A percentile compares a stretch with the other conserved stretches of the same genome.
Conservation (phyloP, 257 asterid species). For the Perilla frutescens region DNA sequence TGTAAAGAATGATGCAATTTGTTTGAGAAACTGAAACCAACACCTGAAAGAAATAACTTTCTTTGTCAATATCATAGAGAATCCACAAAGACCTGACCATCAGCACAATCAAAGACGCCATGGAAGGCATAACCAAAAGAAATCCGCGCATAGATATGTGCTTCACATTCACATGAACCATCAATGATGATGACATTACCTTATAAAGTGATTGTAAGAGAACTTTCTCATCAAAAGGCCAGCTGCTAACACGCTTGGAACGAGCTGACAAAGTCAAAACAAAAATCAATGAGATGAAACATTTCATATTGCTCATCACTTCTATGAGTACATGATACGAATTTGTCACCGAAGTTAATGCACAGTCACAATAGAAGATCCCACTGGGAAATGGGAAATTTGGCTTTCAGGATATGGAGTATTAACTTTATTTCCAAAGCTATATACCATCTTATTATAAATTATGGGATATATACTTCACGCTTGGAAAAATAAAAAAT, state of each 20-base stretch:
- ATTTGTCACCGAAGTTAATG: slow-evolving; percentile 17
- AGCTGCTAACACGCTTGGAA: slow-evolving; percentile 61
- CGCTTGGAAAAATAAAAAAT: neutral
- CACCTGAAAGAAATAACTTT: slow-evolving; percentile 57
- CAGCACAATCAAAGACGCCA: slow-evolving; percentile 15
- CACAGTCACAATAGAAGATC: neutral
- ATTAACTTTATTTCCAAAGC: neutral
- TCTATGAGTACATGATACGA: neutral
- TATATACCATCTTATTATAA: neutral
- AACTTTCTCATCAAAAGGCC: slow-evolving; percentile 82
- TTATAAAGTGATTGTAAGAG: slow-evolving; percentile 82
- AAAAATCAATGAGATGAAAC: slow-evolving; percentile 33
- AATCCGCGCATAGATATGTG: slow-evolving; percentile 9
- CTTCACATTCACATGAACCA: slow-evolving; percentile 7
- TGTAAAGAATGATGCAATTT: slow-evolving; percentile 72
- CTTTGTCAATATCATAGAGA: slow-evolving; percentile 22
- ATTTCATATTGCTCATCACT: neutral
- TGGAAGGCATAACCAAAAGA: slow-evolving; percentile 15
- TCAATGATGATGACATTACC: slow-evolving; percentile 50
- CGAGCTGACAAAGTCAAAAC: slow-evolving; percentile 53
- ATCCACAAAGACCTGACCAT: slow-evolving; percentile 6
- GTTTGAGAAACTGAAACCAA: slow-evolving; percentile 70
- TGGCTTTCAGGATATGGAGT: neutral
- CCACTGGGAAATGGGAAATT: slow-evolving; percentile 3
- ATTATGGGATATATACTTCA: slow-evolving; percentile 12